A percentile compares a stretch with the other conserved stretches of the same genome.
phyloP scores from a whole-genome alignment of 768 basidiomycete species.

The Agrocybe praecox region DNA sequence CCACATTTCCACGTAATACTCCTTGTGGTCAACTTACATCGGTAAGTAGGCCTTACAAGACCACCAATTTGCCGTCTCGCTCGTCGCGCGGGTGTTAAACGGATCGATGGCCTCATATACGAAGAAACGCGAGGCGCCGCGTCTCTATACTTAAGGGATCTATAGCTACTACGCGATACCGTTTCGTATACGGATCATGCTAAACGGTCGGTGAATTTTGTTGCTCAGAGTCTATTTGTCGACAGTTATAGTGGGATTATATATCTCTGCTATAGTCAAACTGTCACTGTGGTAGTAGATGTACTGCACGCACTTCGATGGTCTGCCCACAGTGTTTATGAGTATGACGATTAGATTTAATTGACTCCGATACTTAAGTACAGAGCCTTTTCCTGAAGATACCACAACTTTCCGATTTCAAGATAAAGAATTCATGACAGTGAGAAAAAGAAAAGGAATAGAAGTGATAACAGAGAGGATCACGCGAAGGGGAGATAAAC shows the following conservation, averaged over 20 bases:
- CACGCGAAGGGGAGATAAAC: conserved; percentile 25
- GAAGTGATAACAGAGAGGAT: too few species aligned
- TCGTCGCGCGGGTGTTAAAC: not conserved
- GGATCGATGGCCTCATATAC: not conserved
- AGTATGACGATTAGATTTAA: not conserved
- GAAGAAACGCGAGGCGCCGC: not conserved
- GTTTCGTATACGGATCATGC: not conserved
- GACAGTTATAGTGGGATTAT: too few species aligned
- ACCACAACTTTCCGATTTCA: too few species aligned
- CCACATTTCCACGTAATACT: not conserved
- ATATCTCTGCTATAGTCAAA: not conserved
- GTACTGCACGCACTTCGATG: not conserved
- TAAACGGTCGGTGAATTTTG: not conserved
- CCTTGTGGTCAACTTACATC: too few species aligned
- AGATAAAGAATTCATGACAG: too few species aligned
- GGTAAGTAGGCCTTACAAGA: not conserved
- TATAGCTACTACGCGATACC: not conserved
- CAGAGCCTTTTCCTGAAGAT: too few species aligned
- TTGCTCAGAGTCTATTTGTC: too few species aligned
- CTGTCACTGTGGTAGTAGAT: not conserved
- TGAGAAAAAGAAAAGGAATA: too few species aligned
- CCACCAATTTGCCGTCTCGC: not conserved
- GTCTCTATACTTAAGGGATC: too few species aligned
- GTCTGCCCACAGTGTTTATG: not conserved
- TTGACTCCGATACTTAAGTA: too few species aligned